These are phyloP conservation scores for Verticillium albo-atrum DNA, from an alignment of 2,329 filamentous ascomycete genomes.

Conservation along the genomic window DNA sequence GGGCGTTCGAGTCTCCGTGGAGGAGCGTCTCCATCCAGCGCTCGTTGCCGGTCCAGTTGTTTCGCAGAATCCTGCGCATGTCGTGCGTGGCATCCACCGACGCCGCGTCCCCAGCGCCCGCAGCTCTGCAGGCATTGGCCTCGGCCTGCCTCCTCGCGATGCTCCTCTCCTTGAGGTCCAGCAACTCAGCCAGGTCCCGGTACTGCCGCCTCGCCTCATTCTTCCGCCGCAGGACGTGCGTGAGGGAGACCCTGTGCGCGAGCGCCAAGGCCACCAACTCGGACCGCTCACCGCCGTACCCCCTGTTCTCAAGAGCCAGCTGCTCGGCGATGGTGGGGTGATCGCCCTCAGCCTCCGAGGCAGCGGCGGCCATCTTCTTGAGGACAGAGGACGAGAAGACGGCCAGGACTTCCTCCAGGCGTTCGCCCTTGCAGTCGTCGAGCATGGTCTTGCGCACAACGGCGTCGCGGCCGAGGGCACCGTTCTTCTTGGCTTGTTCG, in stretches of 20 bases:
- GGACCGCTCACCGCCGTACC: conserved; percentile 48
- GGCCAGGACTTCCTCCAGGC: conserved; percentile 80
- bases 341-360: conserved; percentile 29
- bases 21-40: conserved; percentile 70
- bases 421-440: conserved; percentile 91
- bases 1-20: conserved; percentile 55
- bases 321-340: conserved; percentile 45
- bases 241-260: conserved; percentile 66
- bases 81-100: conserved; percentile 39
- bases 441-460: conserved; percentile 91
- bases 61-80: conserved; percentile 57
- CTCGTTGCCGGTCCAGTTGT: conserved; percentile 76
- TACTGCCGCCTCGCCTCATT: conserved; percentile 55
- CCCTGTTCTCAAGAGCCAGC: conserved; percentile 55
- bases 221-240: conserved; percentile 54
- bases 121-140: conserved; percentile 35
- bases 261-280: conserved; percentile 64
- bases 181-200: conserved; percentile 56
- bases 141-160: conserved; percentile 43
- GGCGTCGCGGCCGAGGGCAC: conserved; percentile 71
- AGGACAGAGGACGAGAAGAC: conserved; percentile 81
- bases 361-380: conserved; percentile 56
- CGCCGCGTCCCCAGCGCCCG: conserved; percentile 20
- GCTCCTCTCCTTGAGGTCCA: conserved; percentile 59
- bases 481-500: conserved; percentile 83